Base-by-base conservation (phyloP, 106 monocot species). In the Cymbidium sinense region DNA sequence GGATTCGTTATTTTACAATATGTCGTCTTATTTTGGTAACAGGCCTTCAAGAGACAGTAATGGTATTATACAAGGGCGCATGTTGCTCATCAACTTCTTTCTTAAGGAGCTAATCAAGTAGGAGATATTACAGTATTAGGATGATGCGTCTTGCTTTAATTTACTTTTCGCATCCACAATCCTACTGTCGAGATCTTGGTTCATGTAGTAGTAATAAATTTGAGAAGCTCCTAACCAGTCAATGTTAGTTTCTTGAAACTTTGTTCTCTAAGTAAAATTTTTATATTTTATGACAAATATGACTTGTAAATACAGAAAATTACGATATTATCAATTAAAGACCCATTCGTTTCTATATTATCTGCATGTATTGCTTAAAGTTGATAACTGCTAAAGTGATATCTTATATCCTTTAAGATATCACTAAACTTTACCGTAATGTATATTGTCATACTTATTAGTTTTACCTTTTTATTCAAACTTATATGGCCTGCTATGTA, bases 11-110 rank as follows among this genome's bases (percentile, higher is more conserved):
- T 37, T 44, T 74, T 74, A 25, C 25, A 7, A 74, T 44, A 13
- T 47, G 25, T 35, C 27, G 18, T 74, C 43, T 47, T 74, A 0
- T 71, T 35, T 39, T 71, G 34, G 44, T 43, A 44, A 13, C 74
- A 74, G 74, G 9, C 74, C 43, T 74, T 74, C 44, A 47, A 28
- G 74, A 74, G 44, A 74, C 74, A 74, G 28, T 74, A 29, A 74
- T 47, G 74, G 7, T 44, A 39, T 39, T 7, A 47, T 74, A 41
- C 20, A 28, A 74, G 5, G 21, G 10, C 34, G 4, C 31, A 36
- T 33, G 69, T 33, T 33, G 69, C 69, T 13, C 2, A 69, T 69
- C 69, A 17, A 31, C 27, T 23, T 30, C 31, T 67, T 19, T 27
- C 58, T 58, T n/a, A 58, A 58, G 20, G 21, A 4, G 20, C 27